Evolutionary conservation across 305 asterid species (phyloP).

Genomic region (Fraxinus baroniana): DNA sequence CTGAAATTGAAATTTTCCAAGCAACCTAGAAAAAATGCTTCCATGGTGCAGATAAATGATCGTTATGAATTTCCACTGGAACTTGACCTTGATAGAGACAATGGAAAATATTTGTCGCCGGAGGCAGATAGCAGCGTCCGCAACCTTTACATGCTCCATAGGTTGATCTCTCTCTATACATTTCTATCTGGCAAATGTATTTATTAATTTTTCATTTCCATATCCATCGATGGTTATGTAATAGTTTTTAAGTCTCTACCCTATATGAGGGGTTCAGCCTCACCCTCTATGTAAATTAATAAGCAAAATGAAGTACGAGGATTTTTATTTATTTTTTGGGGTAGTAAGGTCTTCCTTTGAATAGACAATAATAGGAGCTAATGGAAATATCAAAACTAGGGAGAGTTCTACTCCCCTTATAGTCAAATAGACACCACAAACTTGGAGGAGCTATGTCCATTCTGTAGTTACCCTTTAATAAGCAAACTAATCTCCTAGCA

Average conservation of each 20-base stretch:
- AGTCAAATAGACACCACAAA: not conserved
- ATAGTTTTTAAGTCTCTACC: not conserved
- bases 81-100: constrained; percentile 46
- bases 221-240: not conserved
- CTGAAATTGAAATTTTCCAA: not conserved
- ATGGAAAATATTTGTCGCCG: constrained; percentile 43
- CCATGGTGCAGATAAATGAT: constrained; percentile 38
- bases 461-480: not conserved
- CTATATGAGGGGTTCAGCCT: not conserved
- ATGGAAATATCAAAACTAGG: not conserved
- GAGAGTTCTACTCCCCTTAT: not conserved
- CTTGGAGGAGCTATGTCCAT: not conserved
- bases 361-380: not conserved
- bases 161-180: constrained; percentile 20
- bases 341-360: not conserved
- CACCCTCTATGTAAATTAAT: not conserved
- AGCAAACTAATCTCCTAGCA: not conserved
- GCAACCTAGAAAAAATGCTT: constrained; percentile 7
- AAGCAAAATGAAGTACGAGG: not conserved
- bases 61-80: constrained; percentile 41
- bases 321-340: not conserved
- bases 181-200: not conserved
- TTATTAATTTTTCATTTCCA: not conserved
- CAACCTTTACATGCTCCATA: constrained; percentile 44
- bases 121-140: constrained; percentile 43